A percentile compares a stretch with the other conserved stretches of the same genome.
Evolutionary conservation across 805 yeast species (phyloP).

Genomic region (Wickerhamiella azyma): DNA sequence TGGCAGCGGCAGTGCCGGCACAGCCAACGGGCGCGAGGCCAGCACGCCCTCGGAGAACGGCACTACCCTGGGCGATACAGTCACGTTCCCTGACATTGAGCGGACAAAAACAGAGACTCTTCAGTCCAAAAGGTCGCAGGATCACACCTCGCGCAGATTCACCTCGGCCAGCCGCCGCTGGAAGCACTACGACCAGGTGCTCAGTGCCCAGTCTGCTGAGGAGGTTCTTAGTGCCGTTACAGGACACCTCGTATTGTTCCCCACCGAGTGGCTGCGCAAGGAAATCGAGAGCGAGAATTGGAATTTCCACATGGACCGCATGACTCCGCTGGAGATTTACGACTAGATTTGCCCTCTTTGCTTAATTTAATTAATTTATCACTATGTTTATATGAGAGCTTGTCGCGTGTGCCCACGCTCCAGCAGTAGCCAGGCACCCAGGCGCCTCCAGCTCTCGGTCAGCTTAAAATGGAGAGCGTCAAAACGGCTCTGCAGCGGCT

Average conservation of each 20-base stretch:
- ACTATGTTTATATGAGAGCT: too few relatives aligned
- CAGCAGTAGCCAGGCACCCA: too few relatives aligned
- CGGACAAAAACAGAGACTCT: not conserved
- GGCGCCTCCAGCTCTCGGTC: too few relatives aligned
- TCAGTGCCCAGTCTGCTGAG: constrained; percentile 66
- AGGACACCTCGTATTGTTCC: constrained; percentile 86
- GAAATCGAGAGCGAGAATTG: constrained; percentile 83
- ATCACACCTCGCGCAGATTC: not conserved
- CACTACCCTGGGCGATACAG: not conserved
- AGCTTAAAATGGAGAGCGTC: not conserved
- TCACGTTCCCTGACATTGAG: not conserved
- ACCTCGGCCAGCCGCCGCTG: constrained; percentile 15
- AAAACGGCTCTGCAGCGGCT: not conserved
- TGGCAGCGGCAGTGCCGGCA: not conserved
- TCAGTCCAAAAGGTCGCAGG: not conserved
- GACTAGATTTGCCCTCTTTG: constrained; percentile 30
- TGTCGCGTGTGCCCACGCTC: too few relatives aligned
- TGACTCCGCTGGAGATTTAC: constrained; percentile 91
- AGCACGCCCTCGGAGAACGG: not conserved
- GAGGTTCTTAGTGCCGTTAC: constrained; percentile 54
- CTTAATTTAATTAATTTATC: too few relatives aligned
- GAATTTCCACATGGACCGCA: constrained; percentile 86
- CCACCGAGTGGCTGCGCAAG: constrained; percentile 74
- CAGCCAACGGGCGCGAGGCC: not conserved
- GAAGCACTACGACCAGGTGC: constrained; percentile 33